These are phyloP conservation scores for Suillus spraguei DNA, from an alignment of 768 basidiomycete species.

Conservation along the genomic window DNA sequence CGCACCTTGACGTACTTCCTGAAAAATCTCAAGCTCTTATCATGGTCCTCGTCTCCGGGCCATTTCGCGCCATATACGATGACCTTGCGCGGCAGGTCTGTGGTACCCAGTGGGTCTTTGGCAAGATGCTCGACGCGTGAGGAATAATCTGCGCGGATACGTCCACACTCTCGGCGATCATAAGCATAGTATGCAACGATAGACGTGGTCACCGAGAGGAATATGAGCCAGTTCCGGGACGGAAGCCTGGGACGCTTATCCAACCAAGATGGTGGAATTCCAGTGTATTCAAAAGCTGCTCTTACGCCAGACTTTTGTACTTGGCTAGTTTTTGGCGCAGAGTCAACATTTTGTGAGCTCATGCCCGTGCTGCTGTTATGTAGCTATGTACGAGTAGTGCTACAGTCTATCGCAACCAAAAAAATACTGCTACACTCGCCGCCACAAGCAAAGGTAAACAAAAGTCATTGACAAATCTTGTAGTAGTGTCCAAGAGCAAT, in stretches of 20 bases:
- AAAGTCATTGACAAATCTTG: background rate
- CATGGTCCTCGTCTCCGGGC: slow-evolving; percentile 93
- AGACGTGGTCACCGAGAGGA: slow-evolving; percentile 75
- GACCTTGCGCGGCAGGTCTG: slow-evolving; percentile 76
- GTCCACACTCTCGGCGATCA: slow-evolving; percentile 81
- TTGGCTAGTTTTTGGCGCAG: slow-evolving; percentile 2
- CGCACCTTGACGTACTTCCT: slow-evolving; percentile 96
- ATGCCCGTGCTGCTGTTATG: slow-evolving; percentile 5
- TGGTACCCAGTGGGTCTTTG: slow-evolving; percentile 62
- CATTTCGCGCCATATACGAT: slow-evolving; percentile 88
- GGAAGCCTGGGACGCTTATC: slow-evolving; percentile 85
- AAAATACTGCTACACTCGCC: slow-evolving; percentile 24
- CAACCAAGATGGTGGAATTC: slow-evolving; percentile 76
- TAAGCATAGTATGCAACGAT: slow-evolving; percentile 77
- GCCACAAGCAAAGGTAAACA: slow-evolving; percentile 27
- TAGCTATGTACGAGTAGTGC: slow-evolving; percentile 1
- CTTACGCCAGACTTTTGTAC: slow-evolving; percentile 53
- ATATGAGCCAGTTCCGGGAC: slow-evolving; percentile 93
- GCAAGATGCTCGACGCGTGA: slow-evolving; percentile 80
- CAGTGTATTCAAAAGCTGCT: slow-evolving; percentile 67
- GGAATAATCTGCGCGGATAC: slow-evolving; percentile 76
- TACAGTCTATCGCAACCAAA: slow-evolving; percentile 24
- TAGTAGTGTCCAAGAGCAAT: background rate
- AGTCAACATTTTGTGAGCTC: slow-evolving; percentile 12
- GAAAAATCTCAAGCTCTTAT: slow-evolving; percentile 85